Evolutionary conservation across 805 yeast genomes (phyloP), one percentile per base, ranked within the genome.

Genomic region (Isabelozyma heimii): DNA sequence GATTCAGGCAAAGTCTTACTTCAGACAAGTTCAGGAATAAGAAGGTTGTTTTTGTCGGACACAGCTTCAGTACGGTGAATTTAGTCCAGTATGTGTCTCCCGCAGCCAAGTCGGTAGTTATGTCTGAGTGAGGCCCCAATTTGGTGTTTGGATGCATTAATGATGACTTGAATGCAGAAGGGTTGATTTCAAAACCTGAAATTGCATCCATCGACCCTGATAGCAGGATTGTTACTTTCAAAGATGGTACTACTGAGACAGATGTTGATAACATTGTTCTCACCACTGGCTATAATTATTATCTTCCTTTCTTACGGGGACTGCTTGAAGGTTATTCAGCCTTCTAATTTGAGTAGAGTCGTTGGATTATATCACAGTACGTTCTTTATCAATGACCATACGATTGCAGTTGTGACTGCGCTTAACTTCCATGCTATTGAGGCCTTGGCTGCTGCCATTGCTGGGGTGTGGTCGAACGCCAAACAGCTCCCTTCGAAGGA

Each of bases 1-100:
- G 1, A 53, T 69, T 2, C 92, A 87, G 63, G 76, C 91, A 7
- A 82, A 82, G 51, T 65, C 74, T 37, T 87, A 74, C 58, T 75
- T 76, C 83, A 0, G 70, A 69, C 1, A 72, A 69, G 12, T 85
- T 72, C 50, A 52, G 45, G n/a, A 71, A 62, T 47, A 63, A 70
- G 43, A 71, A 73, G 43, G 74, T 77, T 1, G 51, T 79, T 47
- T 59, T 76, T 15, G 63, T 76, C 43, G 82, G 81, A 3, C 72
- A 76, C 4, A 59, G 70, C 28, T 64, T 75, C n/a, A 67, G 76
- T 49, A 66, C 78, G 1, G 64, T 67, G 20, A 79, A 76, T 55
- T 55, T 77, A n/a, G 57, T 75, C 10, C 81, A 77, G 55, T 77
- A 77, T 49, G 55, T 67, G 15, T 51, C 51, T 8, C 65, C 69